phyloP scores from a whole-genome alignment of 2,329 filamentous ascomycete genomes.

The Verticillium dahliae region DNA sequence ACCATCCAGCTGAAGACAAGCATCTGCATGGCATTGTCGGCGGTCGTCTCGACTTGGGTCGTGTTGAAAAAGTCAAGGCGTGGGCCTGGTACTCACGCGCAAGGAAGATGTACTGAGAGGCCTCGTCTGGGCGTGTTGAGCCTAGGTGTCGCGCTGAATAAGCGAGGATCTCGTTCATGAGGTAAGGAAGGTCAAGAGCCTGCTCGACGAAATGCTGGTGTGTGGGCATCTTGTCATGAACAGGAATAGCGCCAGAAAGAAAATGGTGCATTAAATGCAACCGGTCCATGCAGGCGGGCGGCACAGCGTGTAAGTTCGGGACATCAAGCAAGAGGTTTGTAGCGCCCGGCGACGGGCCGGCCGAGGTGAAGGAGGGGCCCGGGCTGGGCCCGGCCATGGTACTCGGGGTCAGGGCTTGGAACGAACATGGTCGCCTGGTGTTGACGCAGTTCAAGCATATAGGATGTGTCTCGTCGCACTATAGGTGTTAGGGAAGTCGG shows the following conservation, averaged over 20 bases:
- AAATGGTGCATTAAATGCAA: background rate
- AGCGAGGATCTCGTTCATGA: background rate
- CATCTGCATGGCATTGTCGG: background rate
- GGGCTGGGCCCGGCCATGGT: background rate
- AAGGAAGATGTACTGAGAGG: background rate
- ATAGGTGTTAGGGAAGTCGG: background rate
- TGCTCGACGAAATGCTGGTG: background rate
- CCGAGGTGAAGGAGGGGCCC: background rate
- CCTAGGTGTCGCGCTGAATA: background rate
- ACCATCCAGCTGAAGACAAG: conserved; percentile 7
- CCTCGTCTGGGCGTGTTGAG: background rate
- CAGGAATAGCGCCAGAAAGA: background rate
- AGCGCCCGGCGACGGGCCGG: background rate
- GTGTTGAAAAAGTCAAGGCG: conserved; percentile 37
- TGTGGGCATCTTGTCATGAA: background rate
- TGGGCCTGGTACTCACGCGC: background rate
- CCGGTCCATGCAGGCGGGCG: background rate
- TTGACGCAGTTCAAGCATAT: background rate
- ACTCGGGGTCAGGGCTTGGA: background rate
- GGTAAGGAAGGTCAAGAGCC: background rate
- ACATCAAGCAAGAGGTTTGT: background rate
- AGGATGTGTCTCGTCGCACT: conserved; percentile 1
- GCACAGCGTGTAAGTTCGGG: background rate
- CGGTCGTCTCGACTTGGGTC: conserved; percentile 8
- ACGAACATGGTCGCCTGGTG: background rate